Evolutionary conservation across 2,329 filamentous ascomycete species (phyloP).

Genomic region (Aspergillus pseudoglaucus): DNA sequence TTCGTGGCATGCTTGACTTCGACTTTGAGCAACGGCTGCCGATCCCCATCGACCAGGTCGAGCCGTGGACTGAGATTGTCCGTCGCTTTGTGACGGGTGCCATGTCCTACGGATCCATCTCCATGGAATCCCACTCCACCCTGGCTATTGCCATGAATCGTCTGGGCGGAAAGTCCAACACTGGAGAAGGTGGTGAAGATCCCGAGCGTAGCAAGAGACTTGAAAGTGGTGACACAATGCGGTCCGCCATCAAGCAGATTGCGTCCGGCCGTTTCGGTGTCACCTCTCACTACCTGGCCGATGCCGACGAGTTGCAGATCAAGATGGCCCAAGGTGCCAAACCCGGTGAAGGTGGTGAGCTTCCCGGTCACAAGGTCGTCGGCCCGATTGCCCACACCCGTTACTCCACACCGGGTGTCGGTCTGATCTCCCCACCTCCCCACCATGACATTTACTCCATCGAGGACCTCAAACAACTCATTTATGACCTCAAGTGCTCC

Average conservation of each 20-base stretch:
- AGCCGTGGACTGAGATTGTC: conserved; percentile 97
- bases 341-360: conserved; percentile 93
- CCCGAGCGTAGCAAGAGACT: conserved; percentile 79
- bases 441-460: conserved; percentile 99
- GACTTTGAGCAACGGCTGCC: conserved; percentile 81
- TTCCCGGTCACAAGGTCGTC: conserved; percentile 94
- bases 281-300: conserved; percentile 87
- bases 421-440: conserved; percentile 89
- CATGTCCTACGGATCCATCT: conserved; percentile 98
- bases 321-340: conserved; percentile 99
- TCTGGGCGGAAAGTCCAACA: conserved; percentile 94
- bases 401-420: conserved; percentile 93
- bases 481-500: conserved; percentile 95
- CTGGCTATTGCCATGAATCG: conserved; percentile 95
- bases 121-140: conserved; percentile 96
- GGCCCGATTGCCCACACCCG: conserved; percentile 88
- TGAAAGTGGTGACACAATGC: conserved; percentile 92
- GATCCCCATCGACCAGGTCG: conserved; percentile 91
- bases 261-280: conserved; percentile 94
- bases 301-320: conserved; percentile 94
- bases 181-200: conserved; percentile 94
- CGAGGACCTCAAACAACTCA: conserved; percentile 94
- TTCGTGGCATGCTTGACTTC: conserved; percentile 91
- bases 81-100: conserved; percentile 93
- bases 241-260: conserved; percentile 95